These are phyloP conservation scores for Alternaria ventricosa DNA, from an alignment of 2,329 filamentous ascomycete genomes.

Conservation along the genomic window DNA sequence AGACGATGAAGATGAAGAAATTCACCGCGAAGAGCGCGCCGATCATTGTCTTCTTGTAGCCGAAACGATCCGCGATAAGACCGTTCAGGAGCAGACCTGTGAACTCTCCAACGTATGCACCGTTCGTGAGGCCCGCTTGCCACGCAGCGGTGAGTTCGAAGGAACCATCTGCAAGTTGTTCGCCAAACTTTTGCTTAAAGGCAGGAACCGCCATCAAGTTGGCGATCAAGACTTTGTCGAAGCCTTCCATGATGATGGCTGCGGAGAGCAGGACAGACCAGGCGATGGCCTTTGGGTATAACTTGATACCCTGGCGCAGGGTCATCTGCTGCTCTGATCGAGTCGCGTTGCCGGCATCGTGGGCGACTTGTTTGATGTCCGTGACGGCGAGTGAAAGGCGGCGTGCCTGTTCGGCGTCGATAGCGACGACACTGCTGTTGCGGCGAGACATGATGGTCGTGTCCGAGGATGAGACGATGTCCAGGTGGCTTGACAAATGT, in stretches of 20 bases:
- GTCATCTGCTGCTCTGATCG: conserved; percentile 57
- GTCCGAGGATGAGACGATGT: conserved; percentile 4
- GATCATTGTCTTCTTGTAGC: conserved; percentile 50
- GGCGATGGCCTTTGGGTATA: conserved; percentile 85
- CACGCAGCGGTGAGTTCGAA: conserved; percentile 54
- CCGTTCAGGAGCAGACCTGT: conserved; percentile 56
- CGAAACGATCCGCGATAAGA: conserved; percentile 52
- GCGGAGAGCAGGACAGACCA: conserved; percentile 87
- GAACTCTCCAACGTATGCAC: conserved; percentile 54
- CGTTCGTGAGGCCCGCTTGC: conserved; percentile 57
- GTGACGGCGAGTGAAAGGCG: conserved; percentile 37
- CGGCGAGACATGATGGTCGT: conserved; percentile 37
- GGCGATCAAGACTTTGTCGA: conserved; percentile 80
- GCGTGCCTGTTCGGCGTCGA: conserved; percentile 40
- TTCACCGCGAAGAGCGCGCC: conserved; percentile 39
- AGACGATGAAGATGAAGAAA: conserved; percentile 45
- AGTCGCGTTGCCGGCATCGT: conserved; percentile 47
- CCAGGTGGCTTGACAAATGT: not conserved
- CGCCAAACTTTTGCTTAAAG: conserved; percentile 54
- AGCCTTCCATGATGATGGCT: conserved; percentile 90
- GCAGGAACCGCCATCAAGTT: conserved; percentile 69
- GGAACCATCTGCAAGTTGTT: conserved; percentile 43
- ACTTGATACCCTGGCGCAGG: conserved; percentile 73
- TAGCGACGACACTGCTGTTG: conserved; percentile 41
- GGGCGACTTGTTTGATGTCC: conserved; percentile 35